Evolutionary conservation across 129 eudicot genomes (phyloP).

Genomic region (Ambrosia artemisiifolia): DNA sequence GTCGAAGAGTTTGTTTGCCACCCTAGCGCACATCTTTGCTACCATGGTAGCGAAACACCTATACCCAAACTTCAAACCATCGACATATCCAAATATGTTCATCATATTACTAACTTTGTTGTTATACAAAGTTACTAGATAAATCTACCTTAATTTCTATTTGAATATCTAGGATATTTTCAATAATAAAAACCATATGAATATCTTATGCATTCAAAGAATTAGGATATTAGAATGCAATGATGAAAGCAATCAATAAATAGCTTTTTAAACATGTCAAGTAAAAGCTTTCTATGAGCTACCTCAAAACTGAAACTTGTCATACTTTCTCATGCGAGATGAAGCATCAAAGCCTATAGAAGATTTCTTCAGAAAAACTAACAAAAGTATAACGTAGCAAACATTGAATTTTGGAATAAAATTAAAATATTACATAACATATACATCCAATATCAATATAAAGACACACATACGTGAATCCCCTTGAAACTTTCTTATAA

Average conservation of each 20-base stretch:
- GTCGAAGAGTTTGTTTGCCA: too few relatives aligned
- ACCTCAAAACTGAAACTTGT: neutral
- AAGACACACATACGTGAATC: neutral
- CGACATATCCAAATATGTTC: too few relatives aligned
- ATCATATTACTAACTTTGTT: neutral
- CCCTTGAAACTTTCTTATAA: neutral
- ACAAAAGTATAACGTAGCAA: neutral
- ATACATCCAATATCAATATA: too few relatives aligned
- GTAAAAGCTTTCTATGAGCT: neutral
- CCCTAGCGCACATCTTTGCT: too few relatives aligned
- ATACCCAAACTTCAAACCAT: too few relatives aligned
- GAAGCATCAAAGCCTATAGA: neutral
- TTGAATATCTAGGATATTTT: neutral
- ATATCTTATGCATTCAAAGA: neutral
- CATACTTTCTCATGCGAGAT: neutral
- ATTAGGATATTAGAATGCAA: neutral
- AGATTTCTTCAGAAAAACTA: neutral
- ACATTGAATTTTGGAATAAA: neutral
- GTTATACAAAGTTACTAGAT: neutral
- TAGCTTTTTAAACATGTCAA: neutral
- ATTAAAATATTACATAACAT: neutral
- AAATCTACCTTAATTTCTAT: neutral
- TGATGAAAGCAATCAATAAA: conserved; percentile 5
- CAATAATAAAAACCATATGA: neutral
- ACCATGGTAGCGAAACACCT: too few relatives aligned